These are phyloP conservation scores for Extremus antarcticus DNA, from an alignment of 495 filamentous ascomycete genomes.

Conservation along the genomic window DNA sequence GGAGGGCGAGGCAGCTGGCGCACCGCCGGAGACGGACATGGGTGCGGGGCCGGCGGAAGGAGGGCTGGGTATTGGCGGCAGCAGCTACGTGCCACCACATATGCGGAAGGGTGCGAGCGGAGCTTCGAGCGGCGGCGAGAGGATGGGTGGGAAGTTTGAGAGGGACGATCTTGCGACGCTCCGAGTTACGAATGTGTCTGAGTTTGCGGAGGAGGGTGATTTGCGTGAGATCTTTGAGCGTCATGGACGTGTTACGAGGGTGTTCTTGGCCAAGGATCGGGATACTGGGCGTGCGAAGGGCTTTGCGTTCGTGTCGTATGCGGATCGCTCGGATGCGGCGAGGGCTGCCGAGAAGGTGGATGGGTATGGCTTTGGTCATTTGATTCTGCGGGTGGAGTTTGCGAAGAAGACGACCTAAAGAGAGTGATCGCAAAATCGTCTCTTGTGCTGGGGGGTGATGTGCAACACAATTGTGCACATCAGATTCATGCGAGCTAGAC, in stretches of 20 bases:
- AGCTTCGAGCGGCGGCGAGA: conserved; percentile 44
- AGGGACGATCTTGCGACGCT: conserved; percentile 93
- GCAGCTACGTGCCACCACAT: conserved; percentile 87
- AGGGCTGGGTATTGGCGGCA: conserved; percentile 53
- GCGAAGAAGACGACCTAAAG: conserved; percentile 30
- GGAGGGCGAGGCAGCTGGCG: conserved; percentile 48
- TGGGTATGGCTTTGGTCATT: conserved; percentile 48
- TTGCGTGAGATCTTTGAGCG: conserved; percentile 95
- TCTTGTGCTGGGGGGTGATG: neutral
- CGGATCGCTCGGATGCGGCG: conserved; percentile 75
- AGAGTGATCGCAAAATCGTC: neutral
- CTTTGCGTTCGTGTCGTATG: conserved; percentile 95
- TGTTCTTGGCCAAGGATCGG: conserved; percentile 93
- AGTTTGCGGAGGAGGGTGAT: conserved; percentile 91
- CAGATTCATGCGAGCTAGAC: no score
- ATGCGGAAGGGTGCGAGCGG: conserved; percentile 57
- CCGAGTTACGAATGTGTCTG: conserved; percentile 92
- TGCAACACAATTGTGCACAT: no score
- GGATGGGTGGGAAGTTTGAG: conserved; percentile 91
- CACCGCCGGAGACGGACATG: conserved; percentile 42
- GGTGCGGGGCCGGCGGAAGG: conserved; percentile 41
- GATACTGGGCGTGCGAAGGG: conserved; percentile 93
- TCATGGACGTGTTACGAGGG: conserved; percentile 89
- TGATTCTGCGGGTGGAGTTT: conserved; percentile 35
- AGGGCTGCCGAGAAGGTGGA: conserved; percentile 96